Evolutionary conservation across 441 rosid genomes (phyloP).

Genomic region (Erodium texanum): DNA sequence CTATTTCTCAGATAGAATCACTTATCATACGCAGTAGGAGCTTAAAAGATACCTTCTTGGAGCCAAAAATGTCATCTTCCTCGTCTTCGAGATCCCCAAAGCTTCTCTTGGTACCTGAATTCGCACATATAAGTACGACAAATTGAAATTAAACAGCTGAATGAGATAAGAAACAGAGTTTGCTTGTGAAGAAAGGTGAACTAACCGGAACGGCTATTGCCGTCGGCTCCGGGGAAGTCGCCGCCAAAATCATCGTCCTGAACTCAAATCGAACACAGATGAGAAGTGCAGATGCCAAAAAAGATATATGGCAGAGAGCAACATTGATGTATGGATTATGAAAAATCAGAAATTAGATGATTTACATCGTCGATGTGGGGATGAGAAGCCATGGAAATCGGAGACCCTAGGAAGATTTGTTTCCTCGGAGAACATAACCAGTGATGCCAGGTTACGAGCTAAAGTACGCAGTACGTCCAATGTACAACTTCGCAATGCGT

Average conservation of each 20-base stretch:
- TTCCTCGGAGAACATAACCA: not conserved
- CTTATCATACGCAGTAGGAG: not conserved
- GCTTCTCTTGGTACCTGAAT: constrained; percentile 61
- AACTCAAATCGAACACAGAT: not conserved
- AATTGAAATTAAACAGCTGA: not conserved
- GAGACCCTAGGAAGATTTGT: constrained; percentile 30
- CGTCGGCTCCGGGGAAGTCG: constrained; percentile 47
- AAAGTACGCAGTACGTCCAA: too few species aligned
- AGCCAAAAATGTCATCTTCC: constrained; percentile 78
- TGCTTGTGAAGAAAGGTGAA: not conserved
- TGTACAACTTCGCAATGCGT: too few species aligned
- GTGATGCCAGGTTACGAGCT: not conserved
- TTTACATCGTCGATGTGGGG: constrained; percentile 53
- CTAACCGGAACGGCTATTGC: constrained; percentile 49
- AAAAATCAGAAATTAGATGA: not conserved
- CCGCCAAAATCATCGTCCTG: constrained; percentile 92
- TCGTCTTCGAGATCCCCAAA: constrained; percentile 88
- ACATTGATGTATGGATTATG: not conserved
- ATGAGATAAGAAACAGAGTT: not conserved
- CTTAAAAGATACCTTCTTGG: constrained; percentile 50
- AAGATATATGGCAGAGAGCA: not conserved
- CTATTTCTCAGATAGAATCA: not conserved
- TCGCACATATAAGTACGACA: not conserved
- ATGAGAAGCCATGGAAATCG: constrained; percentile 43
- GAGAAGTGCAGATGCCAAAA: constrained; percentile 7